Evolutionary conservation across 768 basidiomycete species (phyloP).

Genomic region (Coprinopsis marcescibilis): DNA sequence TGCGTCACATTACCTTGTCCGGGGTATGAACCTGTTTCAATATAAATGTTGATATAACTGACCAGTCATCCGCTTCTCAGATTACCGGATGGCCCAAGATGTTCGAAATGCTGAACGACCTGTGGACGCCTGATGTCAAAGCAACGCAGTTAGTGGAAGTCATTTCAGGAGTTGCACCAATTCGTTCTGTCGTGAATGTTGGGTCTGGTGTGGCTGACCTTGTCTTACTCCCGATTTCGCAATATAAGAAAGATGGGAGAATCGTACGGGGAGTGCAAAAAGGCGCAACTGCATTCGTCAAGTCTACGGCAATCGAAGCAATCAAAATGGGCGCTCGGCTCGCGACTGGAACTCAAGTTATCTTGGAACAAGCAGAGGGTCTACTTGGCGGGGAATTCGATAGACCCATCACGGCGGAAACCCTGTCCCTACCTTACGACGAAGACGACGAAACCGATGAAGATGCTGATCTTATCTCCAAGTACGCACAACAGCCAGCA

Average conservation of each 20-base stretch:
- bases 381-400: slow-evolving; percentile 80
- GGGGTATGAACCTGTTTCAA: slow-evolving; percentile 55
- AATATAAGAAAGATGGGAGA: slow-evolving; percentile 95
- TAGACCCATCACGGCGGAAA: slow-evolving; percentile 59
- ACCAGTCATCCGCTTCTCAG: slow-evolving; percentile 33
- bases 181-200: slow-evolving; percentile 94
- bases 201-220: slow-evolving; percentile 96
- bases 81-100: slow-evolving; percentile 89
- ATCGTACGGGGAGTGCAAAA: slow-evolving; percentile 91
- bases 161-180: slow-evolving; percentile 93
- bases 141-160: slow-evolving; percentile 97
- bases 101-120: slow-evolving; percentile 88
- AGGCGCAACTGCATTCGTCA: slow-evolving; percentile 88
- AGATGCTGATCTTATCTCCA: slow-evolving; percentile 65
- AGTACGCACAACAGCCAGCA: slow-evolving; percentile 87
- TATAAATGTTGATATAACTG: background rate
- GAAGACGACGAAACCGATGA: slow-evolving; percentile 31
- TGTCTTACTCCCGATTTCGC: slow-evolving; percentile 90
- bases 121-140: slow-evolving; percentile 99
- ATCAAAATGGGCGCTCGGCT: slow-evolving; percentile 90
- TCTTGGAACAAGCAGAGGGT: slow-evolving; percentile 90
- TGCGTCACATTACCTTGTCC: slow-evolving; percentile 85
- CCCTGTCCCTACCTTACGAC: slow-evolving; percentile 42
- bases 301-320: slow-evolving; percentile 92
- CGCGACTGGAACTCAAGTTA: slow-evolving; percentile 96